Evolutionary conservation across 202 grass and related monocot species (phyloP), one percentile per base, ranked within the genome.

Genomic region (Panicum hallii): DNA sequence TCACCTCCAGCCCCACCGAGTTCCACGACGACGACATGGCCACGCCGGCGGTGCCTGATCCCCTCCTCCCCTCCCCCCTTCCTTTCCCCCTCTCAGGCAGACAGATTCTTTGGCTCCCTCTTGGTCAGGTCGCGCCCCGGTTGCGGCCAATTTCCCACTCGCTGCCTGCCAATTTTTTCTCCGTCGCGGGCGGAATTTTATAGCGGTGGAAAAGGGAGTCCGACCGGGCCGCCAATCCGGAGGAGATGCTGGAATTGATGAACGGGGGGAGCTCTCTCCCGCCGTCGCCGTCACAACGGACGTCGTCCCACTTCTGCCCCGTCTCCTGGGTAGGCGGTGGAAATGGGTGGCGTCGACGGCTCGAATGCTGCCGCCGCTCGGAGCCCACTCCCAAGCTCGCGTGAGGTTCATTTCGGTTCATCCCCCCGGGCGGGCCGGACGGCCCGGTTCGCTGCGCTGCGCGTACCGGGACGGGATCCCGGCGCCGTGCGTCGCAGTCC

Each of bases 1-100:
- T 36, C 83, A 98, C 75, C 85, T 92, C 93, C 86, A 90, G 80
- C 78, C 63, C 85, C 80, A 92, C 63, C 34, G 88, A 94, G 84
- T 95, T 95, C 96, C 96, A 98, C 67, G 92, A 87, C 26, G 91
- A 94, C 91, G 92, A 85, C 79, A 81, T 91, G 57, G 73, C 78
- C 82, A 53, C 80, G 68, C 42, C 76, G 62, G 34, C 58, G 26
- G 58, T 13, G 69, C 13, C 28, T 41, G 15, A 53, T 17, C 50
- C 58, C 8, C 45, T 53, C 28, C 2, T 28, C 30, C 13, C 49
- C 1, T 15, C 19, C 13, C 20, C 26, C 26, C 26, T 26, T 26
- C 48, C 4, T 19, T 41, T 22, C 5, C 32, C 11, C 11, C 4
- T 23, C 58, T 20, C 43, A 28, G 49, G n/a, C 5, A 26, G 49